Conservation (phyloP, 2,329 filamentous ascomycete genomes). For the Biscogniauxia marginata region DNA sequence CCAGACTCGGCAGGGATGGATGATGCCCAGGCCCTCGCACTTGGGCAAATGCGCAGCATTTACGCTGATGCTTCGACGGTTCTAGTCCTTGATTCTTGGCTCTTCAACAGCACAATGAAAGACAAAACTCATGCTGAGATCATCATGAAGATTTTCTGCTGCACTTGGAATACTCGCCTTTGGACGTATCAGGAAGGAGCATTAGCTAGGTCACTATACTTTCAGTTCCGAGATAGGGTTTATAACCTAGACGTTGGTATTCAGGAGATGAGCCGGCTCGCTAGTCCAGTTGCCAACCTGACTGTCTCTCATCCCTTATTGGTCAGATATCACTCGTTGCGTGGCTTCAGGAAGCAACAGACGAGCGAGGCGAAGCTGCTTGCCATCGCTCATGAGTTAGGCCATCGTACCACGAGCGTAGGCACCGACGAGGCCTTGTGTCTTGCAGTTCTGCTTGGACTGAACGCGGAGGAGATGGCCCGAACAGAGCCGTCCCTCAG, state of each 20-base stretch:
- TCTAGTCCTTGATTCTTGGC: background rate
- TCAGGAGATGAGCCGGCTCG: background rate
- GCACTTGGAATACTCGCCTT: constrained; percentile 1
- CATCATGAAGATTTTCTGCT: constrained; percentile 1
- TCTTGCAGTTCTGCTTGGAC: constrained; percentile 1
- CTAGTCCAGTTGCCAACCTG: background rate
- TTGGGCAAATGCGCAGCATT: background rate
- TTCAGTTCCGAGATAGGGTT: background rate
- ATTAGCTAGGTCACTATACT: background rate
- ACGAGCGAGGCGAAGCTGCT: background rate
- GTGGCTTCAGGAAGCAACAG: background rate
- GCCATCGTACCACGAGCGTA: background rate
- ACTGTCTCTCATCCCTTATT: background rate
- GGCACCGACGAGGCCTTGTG: background rate
- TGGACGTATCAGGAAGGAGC: constrained; percentile 4
- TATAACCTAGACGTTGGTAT: background rate
- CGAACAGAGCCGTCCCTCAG: background rate
- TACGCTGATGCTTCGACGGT: background rate
- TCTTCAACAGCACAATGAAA: background rate
- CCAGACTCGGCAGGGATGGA: background rate
- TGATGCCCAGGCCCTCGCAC: background rate
- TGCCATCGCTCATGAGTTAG: background rate
- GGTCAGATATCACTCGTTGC: background rate
- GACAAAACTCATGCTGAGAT: background rate
- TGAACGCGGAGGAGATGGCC: background rate